Base-by-base conservation (phyloP, 2,329 filamentous ascomycete genomes). In the Fusarium papillatum region DNA sequence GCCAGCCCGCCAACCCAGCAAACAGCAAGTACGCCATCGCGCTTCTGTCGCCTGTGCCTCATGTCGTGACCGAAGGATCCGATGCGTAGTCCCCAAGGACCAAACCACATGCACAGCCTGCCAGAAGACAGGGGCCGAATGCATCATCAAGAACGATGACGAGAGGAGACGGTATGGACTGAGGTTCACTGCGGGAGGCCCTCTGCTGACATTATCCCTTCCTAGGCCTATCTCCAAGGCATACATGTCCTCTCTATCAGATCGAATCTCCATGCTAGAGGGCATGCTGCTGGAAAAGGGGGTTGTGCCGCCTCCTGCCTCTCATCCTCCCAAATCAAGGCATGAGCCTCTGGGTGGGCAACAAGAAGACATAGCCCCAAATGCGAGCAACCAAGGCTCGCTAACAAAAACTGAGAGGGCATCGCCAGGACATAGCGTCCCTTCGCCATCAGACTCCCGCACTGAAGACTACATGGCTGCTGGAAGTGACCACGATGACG, bases 121-220 rank as follows among this genome's bases (percentile, higher is more conserved):
- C 79, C 87, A 87, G 75, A 83, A 87, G 66, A 85, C 87, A 4
- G 88, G 87, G 19, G 84, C 86, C 14, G 83, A 87, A 59, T 90
- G 89, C 74, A 82, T 90, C 66, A 91, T 91, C 77, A 90, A 88
- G 76, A 89, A 90, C 74, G 89, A 90, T 71, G 89, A 91, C 79
- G 89, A 91, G 78, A 82, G 89, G 50, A 82, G 89, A 80, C 84
- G 88, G 89, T 89, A 78, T 48, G 85, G 11, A n/a, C 29, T 16
- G 6, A 31, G 41, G 19, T 46, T 46, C 26, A 16, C 17, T 29
- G 10, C 16, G 17, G 16, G 26, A 22, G 22, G 26, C 34, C 17
- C 29, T 29, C 65, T 66, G 29, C 75, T 76, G 4, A 69, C 68
- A 34, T 6, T 41, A 26, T 10, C 19, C 13, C 16, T n/a, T 26